Evolutionary conservation across 192 early-diverging fungal genomes (phyloP), one percentile per base, ranked within the genome.

Genomic region (Coemansia sp.): DNA sequence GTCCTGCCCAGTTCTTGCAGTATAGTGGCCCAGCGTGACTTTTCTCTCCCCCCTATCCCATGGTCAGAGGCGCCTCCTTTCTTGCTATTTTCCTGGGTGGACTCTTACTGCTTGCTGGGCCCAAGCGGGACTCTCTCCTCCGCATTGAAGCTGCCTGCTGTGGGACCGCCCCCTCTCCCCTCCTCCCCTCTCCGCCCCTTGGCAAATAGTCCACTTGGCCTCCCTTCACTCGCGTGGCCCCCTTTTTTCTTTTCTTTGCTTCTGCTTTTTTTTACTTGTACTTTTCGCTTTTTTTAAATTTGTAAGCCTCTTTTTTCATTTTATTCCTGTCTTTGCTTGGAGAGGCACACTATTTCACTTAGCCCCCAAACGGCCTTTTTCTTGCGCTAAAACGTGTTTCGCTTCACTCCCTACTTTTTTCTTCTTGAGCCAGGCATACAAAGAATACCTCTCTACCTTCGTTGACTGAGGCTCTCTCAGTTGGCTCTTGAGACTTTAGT

Each of bases 191-290:
- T 33, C 20, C 34, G 36, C 35, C 55, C 28, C 8, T 60, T 28
- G 50, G 26, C 50, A 16, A 55, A 55, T 57, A 18, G 55, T 10
- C 55, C 55, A 34, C 24, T 57, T 57, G 26, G 23, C 35, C 24
- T 38, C 50, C 26, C 50, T 21, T 48, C 20, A 28, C 7, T 55
- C 53, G 37, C 35, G 28, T 66, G 63, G 63, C 36, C 11, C 13
- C 33, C 51, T 68, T 36, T 37, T 39, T 60, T 34, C 34, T 35
- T 18, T 35, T 43, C 40, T 67, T 48, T 45, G n/a, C 59, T 60
- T 36, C 24, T 50, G 36, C 26, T 63, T 23, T 59, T 21, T 59
- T 33, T 34, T 35, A 26, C 8, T 16, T 37, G 35, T 24, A 5
- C 2, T 14, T 24, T 37, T n/a, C n/a, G 23, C 8, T 23, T 45